phyloP scores from a whole-genome alignment of 495 filamentous ascomycete species.

The Massariosphaeria phaeospora region DNA sequence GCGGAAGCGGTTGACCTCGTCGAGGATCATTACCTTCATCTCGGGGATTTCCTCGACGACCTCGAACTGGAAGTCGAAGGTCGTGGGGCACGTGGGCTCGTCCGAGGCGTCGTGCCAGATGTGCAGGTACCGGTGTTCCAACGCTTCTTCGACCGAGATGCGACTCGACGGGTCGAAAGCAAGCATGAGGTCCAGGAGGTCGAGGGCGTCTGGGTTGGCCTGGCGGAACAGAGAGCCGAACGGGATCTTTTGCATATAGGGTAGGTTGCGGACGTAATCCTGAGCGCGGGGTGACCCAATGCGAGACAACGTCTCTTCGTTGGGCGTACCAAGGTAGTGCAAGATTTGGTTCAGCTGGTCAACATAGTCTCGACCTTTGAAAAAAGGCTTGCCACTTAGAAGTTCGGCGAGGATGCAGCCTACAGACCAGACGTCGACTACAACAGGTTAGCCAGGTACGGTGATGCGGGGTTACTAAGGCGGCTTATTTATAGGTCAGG shows the following conservation, averaged over 20 bases:
- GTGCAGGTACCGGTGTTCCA: slow-evolving; percentile 91
- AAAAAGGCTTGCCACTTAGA: slow-evolving; percentile 93
- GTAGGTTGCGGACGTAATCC: slow-evolving; percentile 97
- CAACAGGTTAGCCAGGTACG: slow-evolving; percentile 21
- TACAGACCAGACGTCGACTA: slow-evolving; percentile 98
- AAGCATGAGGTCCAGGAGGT: slow-evolving; percentile 92
- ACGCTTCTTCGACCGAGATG: slow-evolving; percentile 85
- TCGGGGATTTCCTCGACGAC: slow-evolving; percentile 85
- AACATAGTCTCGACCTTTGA: slow-evolving; percentile 98
- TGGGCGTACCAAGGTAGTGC: slow-evolving; percentile 94
- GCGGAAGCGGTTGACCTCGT: slow-evolving; percentile 83
- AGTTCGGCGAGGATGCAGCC: slow-evolving; percentile 97
- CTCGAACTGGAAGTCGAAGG: slow-evolving; percentile 98
- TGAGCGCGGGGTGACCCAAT: slow-evolving; percentile 95
- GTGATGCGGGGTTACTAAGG: slow-evolving; percentile 12
- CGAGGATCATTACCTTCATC: slow-evolving; percentile 96
- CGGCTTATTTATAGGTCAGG: slow-evolving; percentile 10
- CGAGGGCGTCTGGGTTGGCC: slow-evolving; percentile 93
- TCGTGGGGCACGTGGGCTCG: slow-evolving; percentile 84
- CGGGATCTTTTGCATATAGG: slow-evolving; percentile 86
- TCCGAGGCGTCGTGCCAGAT: slow-evolving; percentile 99
- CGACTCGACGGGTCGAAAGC: slow-evolving; percentile 91
- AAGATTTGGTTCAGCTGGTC: slow-evolving; percentile 99
- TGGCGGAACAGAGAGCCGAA: slow-evolving; percentile 87
- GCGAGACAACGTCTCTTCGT: slow-evolving; percentile 86